phyloP scores from a whole-genome alignment of 805 yeast species.

The Starmerella gropengiesseri region DNA sequence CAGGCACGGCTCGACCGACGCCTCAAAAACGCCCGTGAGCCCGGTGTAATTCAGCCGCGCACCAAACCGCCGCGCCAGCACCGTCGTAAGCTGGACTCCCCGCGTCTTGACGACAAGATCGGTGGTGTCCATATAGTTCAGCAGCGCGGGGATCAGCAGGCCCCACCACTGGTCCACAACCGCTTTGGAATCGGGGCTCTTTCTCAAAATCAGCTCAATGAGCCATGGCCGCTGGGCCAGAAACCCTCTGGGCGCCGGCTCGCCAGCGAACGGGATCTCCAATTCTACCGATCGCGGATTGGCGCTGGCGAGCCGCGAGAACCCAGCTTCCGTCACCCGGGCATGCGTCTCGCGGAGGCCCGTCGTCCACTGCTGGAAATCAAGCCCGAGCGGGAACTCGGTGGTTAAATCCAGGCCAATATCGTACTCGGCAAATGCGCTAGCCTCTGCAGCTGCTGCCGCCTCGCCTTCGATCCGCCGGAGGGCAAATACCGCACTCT shows the following conservation, averaged over 20 bases:
- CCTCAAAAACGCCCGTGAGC: constrained; percentile 26
- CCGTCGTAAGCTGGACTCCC: constrained; percentile 21
- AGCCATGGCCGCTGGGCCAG: constrained; percentile 17
- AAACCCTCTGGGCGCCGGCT: not conserved
- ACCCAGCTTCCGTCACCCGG: constrained; percentile 9
- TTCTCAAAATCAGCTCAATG: constrained; percentile 9
- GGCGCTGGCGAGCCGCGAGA: not conserved
- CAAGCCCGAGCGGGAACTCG: not conserved
- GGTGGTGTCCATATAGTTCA: constrained; percentile 27
- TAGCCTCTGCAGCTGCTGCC: not conserved
- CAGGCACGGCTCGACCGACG: constrained; percentile 24
- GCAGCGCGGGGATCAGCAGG: constrained; percentile 26
- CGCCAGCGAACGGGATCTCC: not conserved
- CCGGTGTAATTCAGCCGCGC: constrained; percentile 22
- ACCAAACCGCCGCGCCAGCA: constrained; percentile 12
- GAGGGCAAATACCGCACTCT: not conserved
- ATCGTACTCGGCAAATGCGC: constrained; percentile 9
- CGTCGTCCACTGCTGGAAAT: not conserved
- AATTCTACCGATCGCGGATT: too few species aligned
- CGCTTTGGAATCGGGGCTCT: not conserved
- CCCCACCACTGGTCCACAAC: constrained; percentile 24
- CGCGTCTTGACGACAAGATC: constrained; percentile 22
- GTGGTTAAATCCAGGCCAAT: not conserved
- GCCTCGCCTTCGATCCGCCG: not conserved
- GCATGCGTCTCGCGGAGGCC: not conserved